A percentile compares a stretch with the other conserved stretches of the same genome.
These are phyloP conservation scores for Monascus ruber DNA, from an alignment of 2,329 filamentous ascomycete species.

Conservation along the genomic window DNA sequence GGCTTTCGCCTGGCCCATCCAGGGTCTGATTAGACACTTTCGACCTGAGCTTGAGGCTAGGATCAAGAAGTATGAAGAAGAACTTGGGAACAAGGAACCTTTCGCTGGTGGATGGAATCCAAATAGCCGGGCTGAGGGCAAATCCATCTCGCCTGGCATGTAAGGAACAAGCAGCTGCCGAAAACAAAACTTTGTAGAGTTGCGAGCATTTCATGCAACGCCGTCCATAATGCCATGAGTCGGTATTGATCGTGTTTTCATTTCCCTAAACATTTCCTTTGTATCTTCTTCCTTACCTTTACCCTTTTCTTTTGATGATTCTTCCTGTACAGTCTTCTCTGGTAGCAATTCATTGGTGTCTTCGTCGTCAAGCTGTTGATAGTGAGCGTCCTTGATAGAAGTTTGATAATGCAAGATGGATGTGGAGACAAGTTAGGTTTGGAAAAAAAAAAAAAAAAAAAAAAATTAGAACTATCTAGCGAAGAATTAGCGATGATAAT, in stretches of 20 bases:
- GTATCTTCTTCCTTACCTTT: not conserved
- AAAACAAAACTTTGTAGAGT: too few species aligned
- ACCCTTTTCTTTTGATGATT: not conserved
- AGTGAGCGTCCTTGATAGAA: too few species aligned
- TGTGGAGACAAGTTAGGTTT: too few species aligned
- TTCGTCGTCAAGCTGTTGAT: not conserved
- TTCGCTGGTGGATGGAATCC: constrained; percentile 83
- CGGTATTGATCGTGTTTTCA: not conserved
- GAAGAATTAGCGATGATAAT: too few species aligned
- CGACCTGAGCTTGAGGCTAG: constrained; percentile 87
- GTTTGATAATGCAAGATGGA: too few species aligned
- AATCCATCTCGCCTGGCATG: constrained; percentile 80
- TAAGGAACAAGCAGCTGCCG: constrained; percentile 50
- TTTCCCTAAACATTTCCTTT: not conserved
- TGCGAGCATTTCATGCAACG: too few species aligned
- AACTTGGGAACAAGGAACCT: constrained; percentile 56
- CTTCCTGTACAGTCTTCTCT: constrained; percentile 1
- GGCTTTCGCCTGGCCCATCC: constrained; percentile 96
- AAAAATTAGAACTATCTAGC: too few species aligned
- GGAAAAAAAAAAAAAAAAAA: too few species aligned
- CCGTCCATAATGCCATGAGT: not conserved
- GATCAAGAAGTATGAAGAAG: constrained; percentile 67
- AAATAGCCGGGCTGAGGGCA: constrained; percentile 62
- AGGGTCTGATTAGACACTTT: constrained; percentile 97
- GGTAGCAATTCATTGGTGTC: constrained; percentile 1